Evolutionary conservation across 148 eudicot species (phyloP), one percentile per base, ranked within the genome.

Genomic region (Camellia sinensis): DNA sequence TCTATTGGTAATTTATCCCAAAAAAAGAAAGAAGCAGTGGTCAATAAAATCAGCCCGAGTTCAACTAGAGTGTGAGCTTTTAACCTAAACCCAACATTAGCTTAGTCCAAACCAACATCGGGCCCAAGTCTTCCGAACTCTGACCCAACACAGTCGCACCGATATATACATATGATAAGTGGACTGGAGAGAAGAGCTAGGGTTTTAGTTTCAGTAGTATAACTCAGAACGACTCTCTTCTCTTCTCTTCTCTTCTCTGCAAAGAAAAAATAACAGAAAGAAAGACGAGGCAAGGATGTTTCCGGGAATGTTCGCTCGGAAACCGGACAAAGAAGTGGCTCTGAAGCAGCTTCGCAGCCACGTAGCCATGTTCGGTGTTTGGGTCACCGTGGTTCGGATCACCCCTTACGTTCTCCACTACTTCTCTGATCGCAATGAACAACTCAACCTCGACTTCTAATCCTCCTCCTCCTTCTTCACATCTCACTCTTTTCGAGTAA

Each of bases 251-350:
- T 59, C 12, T 15, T 14, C 3, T 3, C 4, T 59, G 18, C 45
- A 40, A 57, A 60, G 67, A 29, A 29, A 29, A 29, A 45, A 41
- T 75, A 69, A 80, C 15, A 72, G 67, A 61, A 12, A 75, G 19
- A 37, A 69, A 41, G 19, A 13, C 68, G 78, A 72, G 70, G 11
- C 1, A 48, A 92, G 71, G 79, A 93, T 95, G 99, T 93, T 95
- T 84, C 85, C 90, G 1, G 89, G 91, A 29, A 86, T 93, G 97
- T 90, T 93, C 37, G 80, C 84, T 76, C 83, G 83, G 67, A 93
- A 95, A 37, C 97, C 97, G 15, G 92, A 91, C 89, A 92, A 92
- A 63, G 89, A 87, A 73, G 89, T 69, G 57, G 99, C 99, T 13
- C 70, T 89, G 81, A 93, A 89, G 90, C 86, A 92, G 88, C 91